These are phyloP conservation scores for Xylaria castorea DNA, from an alignment of 495 filamentous ascomycete species.

Conservation along the genomic window DNA sequence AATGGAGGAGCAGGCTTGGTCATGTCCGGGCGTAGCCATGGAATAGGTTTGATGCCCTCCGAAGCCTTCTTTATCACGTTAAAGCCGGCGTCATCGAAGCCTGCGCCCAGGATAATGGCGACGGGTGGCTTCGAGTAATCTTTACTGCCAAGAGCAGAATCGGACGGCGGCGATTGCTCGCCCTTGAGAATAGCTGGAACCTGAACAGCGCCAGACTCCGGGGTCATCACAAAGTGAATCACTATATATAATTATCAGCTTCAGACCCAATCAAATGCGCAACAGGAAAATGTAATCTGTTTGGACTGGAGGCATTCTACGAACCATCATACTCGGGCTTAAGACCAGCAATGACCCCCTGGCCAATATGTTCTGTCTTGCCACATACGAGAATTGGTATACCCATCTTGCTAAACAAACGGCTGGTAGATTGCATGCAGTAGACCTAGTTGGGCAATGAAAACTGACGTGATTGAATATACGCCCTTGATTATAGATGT, in stretches of 20 bases:
- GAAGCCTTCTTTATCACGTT: constrained; percentile 34
- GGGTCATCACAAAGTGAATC: constrained; percentile 40
- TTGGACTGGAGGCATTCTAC: neutral
- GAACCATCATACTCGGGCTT: constrained; percentile 46
- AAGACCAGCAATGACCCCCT: constrained; percentile 37
- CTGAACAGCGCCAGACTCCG: constrained; percentile 31
- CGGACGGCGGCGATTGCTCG: constrained; percentile 27
- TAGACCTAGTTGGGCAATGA: neutral
- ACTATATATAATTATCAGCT: constrained; percentile 32
- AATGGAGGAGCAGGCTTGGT: constrained; percentile 37
- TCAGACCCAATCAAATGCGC: neutral
- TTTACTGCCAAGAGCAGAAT: constrained; percentile 38
- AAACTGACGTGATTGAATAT: too few relatives aligned
- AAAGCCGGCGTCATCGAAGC: constrained; percentile 39
- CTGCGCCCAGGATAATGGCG: constrained; percentile 43
- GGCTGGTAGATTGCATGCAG: neutral
- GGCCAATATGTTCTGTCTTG: constrained; percentile 35
- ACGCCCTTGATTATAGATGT: too few relatives aligned
- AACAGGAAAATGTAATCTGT: neutral
- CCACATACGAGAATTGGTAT: constrained; percentile 42
- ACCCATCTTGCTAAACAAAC: constrained; percentile 28
- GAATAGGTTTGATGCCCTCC: constrained; percentile 35
- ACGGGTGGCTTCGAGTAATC: constrained; percentile 41
- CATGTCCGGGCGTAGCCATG: constrained; percentile 46
- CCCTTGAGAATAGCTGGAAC: constrained; percentile 41